Evolutionary conservation across 2,329 filamentous ascomycete genomes (phyloP), one percentile per base, ranked within the genome.

Genomic region (Pseudopyricularia cyperi): DNA sequence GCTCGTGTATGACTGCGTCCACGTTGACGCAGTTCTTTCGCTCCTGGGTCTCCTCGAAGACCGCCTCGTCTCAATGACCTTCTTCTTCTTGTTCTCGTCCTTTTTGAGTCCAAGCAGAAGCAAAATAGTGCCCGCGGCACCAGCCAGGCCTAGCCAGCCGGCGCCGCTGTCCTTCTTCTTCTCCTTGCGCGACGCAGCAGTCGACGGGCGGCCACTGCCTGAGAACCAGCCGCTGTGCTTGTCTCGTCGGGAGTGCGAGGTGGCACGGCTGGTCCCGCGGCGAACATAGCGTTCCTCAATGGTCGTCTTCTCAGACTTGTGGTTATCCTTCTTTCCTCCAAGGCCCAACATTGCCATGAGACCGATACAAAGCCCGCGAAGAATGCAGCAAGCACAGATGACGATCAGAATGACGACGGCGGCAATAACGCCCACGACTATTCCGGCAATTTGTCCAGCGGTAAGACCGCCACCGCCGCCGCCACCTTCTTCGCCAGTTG

Each of bases 381-480:
- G 73, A 54, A 83, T 81, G 71, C 84, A 87, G 74, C 81, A 89
- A 69, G 87, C 82, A 72, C 84, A 89, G 61, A 89, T 68, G 7
- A 87, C 74, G 4, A 83, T 69, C 22, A 90, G 76, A 2, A 90
- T 71, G 39, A 75, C 66, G 34, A 89, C 72, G 55, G 83, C 86
- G 14, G 76, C 75, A 48, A 90, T 72, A 11, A 80, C 77, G 56
- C 86, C 86, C 52, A 90, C 82, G 57, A 90, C 86, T 60, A 90
- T 90, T 55, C 86, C 86, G 15, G 87, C 86, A 59, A 90, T 90
- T 54, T 84, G 86, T 51, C 85, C 86, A 44, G 74, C 77, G 59
- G 82, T 86, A 52, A 90, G 74, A 28, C 61, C 58, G 44, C 68
- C 65, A 52, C 68, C 68, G 28, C 68, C 66, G 35, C 61, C 70